These are phyloP conservation scores for Phytophthora brassicae DNA, from an alignment of 352 stramenopile genomes.

Conservation along the genomic window DNA sequence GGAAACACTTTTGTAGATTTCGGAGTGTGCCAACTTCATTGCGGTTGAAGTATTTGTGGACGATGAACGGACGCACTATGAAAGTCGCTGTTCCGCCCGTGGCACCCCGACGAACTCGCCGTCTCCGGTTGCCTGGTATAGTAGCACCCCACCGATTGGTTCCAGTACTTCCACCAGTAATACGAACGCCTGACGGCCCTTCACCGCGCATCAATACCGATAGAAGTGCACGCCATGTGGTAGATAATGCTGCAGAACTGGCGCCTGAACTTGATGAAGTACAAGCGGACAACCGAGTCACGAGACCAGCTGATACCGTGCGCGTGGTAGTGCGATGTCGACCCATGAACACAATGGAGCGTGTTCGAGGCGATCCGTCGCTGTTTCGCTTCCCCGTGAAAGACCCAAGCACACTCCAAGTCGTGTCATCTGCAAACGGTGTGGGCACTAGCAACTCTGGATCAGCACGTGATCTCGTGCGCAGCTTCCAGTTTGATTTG, in stretches of 20 bases:
- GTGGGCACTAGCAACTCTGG: constrained; percentile 10
- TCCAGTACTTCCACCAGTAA: neutral
- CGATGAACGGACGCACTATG: constrained; percentile 17
- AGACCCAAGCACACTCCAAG: constrained; percentile 50
- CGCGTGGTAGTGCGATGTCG: constrained; percentile 67
- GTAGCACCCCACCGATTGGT: constrained; percentile 2
- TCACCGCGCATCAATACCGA: neutral
- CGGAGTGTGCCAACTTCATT: neutral
- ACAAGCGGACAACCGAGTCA: neutral
- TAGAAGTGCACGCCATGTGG: constrained; percentile 10
- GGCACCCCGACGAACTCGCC: constrained; percentile 12
- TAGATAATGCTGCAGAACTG: constrained; percentile 1
- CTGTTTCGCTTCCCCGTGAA: constrained; percentile 60
- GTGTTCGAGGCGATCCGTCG: constrained; percentile 45
- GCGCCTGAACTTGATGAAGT: neutral
- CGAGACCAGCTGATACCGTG: constrained; percentile 31
- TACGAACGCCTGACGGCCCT: constrained; percentile 1
- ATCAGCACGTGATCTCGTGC: constrained; percentile 57
- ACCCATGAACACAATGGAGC: constrained; percentile 59
- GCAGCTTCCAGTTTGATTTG: constrained; percentile 77
- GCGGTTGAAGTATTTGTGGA: constrained; percentile 14
- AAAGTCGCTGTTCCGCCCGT: constrained; percentile 14
- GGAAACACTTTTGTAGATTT: constrained; percentile 1
- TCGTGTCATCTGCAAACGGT: constrained; percentile 44
- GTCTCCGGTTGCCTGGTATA: constrained; percentile 16